Evolutionary conservation across 108 stramenopile species (phyloP).

Genomic region (Aurantiochytrium sp.): DNA sequence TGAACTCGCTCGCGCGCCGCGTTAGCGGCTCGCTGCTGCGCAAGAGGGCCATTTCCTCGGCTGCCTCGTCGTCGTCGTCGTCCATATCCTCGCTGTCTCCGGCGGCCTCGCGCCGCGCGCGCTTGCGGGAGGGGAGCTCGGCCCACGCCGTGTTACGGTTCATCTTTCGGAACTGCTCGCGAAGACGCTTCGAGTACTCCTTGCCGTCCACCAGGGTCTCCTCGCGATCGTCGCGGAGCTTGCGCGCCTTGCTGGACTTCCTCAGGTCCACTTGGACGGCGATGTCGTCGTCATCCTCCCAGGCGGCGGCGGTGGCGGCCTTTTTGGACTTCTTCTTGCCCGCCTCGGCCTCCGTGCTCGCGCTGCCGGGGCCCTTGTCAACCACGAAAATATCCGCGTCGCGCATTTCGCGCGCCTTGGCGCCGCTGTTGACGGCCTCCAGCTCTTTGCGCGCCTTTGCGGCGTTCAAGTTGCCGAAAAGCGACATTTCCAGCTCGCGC

Average conservation of each 20-base stretch:
- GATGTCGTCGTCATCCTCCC: neutral
- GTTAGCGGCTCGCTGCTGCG: neutral
- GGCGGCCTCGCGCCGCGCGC: neutral
- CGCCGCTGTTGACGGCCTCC: slow-evolving; percentile 28
- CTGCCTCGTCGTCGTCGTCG: neutral
- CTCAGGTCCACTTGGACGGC: neutral
- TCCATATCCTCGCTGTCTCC: neutral
- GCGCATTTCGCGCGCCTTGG: slow-evolving; percentile 12
- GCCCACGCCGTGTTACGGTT: neutral
- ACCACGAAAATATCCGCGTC: neutral
- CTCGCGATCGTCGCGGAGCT: neutral
- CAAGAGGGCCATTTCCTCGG: neutral
- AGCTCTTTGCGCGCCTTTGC: neutral
- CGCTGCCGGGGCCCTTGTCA: neutral
- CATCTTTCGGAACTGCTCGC: neutral
- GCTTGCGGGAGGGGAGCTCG: neutral
- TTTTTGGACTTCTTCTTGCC: neutral
- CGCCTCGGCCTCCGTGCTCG: neutral
- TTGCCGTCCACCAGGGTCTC: neutral
- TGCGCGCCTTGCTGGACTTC: neutral
- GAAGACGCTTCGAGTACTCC: neutral
- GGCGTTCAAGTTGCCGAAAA: neutral
- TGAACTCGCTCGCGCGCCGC: neutral
- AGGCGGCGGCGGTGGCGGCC: neutral
- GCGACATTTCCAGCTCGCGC: neutral